phyloP scores from a whole-genome alignment of 192 early-diverging fungal genomes.

The Backusella australiensis region DNA sequence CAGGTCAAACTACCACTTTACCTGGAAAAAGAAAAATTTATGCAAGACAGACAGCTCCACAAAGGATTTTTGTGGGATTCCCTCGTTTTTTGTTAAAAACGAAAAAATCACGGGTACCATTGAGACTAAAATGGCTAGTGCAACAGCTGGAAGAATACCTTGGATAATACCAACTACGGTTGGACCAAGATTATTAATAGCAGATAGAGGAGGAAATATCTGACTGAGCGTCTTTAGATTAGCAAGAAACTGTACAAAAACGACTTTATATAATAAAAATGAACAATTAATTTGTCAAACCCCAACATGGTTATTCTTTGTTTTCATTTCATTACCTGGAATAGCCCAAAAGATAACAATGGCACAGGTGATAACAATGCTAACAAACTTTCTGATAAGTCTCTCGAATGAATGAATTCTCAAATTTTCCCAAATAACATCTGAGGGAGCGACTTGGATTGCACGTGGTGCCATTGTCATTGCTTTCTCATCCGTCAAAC shows the following conservation, averaged over 20 bases:
- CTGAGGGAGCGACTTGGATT: conserved; percentile 61
- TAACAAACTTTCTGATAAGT: conserved; percentile 52
- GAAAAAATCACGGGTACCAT: conserved; percentile 67
- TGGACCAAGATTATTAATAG: conserved; percentile 34
- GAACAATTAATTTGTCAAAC: background rate
- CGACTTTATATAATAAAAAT: conserved; percentile 33
- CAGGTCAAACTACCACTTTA: background rate
- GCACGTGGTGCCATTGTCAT: conserved; percentile 63
- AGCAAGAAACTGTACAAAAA: conserved; percentile 52
- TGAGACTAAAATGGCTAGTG: conserved; percentile 66
- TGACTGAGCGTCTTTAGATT: conserved; percentile 47
- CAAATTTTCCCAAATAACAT: conserved; percentile 84
- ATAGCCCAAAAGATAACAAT: conserved; percentile 74
- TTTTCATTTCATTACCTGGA: conserved; percentile 42
- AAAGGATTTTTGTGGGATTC: conserved; percentile 52
- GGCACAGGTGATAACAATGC: conserved; percentile 46
- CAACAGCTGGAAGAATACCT: conserved; percentile 75
- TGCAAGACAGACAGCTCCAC: conserved; percentile 62
- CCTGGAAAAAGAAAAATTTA: conserved; percentile 72
- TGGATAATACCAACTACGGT: conserved; percentile 52
- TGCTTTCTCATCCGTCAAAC: conserved; percentile 56
- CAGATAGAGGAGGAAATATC: conserved; percentile 48
- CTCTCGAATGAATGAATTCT: conserved; percentile 50
- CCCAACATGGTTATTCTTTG: background rate
- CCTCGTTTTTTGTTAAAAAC: conserved; percentile 58